Conservation (phyloP, 225 moss, liverwort and hornwort genomes). For the Marchantia paleacea region DNA sequence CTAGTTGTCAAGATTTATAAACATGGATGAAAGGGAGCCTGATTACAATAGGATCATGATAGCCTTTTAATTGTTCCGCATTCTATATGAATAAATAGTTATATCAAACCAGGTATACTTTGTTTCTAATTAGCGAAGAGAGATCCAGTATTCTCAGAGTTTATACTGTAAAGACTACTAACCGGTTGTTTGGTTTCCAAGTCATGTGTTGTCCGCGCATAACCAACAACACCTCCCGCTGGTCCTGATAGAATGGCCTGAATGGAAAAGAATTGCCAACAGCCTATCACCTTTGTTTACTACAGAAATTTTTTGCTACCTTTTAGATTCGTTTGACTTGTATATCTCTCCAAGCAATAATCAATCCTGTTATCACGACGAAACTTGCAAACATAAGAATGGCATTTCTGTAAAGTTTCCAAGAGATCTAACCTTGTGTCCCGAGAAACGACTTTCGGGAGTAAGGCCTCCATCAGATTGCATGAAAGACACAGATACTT, state of each 20-base stretch:
- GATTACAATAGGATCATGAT: too few species aligned
- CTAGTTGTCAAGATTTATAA: too few species aligned
- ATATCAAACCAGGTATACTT: not conserved
- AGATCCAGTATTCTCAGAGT: not conserved
- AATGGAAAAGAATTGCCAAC: not conserved
- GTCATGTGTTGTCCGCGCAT: constrained; percentile 79
- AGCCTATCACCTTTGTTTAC: not conserved
- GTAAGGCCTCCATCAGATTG: constrained; percentile 98
- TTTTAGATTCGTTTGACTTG: not conserved
- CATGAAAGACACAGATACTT: constrained; percentile 94
- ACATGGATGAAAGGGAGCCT: too few species aligned
- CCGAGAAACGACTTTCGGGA: constrained; percentile 88
- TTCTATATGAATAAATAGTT: not conserved
- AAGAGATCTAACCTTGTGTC: constrained; percentile 60
- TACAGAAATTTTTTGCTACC: not conserved
- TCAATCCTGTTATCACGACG: not conserved
- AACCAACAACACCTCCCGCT: constrained; percentile 95
- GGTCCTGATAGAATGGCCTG: constrained; percentile 95
- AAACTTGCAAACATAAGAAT: not conserved
- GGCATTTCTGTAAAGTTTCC: too few species aligned
- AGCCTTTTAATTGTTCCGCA: too few species aligned
- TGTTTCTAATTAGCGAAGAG: not conserved
- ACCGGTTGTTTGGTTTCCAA: constrained; percentile 82
- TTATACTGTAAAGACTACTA: not conserved
- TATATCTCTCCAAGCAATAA: not conserved